phyloP scores from a whole-genome alignment of 495 filamentous ascomycete genomes.

The Aspergillus avenaceus region DNA sequence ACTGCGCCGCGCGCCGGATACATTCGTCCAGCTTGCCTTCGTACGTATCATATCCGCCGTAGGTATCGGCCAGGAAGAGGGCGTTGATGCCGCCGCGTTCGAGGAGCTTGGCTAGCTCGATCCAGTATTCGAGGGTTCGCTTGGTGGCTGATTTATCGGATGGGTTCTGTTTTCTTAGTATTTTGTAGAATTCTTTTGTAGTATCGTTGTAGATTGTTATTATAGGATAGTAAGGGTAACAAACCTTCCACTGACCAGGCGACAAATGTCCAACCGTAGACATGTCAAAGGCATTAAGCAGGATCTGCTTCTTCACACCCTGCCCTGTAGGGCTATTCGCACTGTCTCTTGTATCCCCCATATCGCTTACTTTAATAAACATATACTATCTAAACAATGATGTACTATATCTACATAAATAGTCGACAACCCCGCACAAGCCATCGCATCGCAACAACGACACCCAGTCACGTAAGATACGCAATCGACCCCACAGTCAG shows the following conservation, averaged over 20 bases:
- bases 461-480: no score
- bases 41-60: conserved; percentile 56
- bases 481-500: no score
- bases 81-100: conserved; percentile 57
- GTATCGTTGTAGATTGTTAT: no score
- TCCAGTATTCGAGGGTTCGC: conserved; percentile 54
- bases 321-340: background rate
- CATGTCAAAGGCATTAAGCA: conserved; percentile 64
- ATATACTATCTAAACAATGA: no score
- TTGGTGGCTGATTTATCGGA: conserved; percentile 54
- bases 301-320: conserved; percentile 49
- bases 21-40: conserved; percentile 50
- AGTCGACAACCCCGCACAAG: no score
- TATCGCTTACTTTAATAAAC: no score
- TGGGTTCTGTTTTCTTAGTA: conserved; percentile 38
- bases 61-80: conserved; percentile 59
- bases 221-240: no score
- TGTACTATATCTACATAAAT: no score
- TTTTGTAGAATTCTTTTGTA: background rate
- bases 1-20: conserved; percentile 51
- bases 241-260: conserved; percentile 59
- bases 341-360: background rate
- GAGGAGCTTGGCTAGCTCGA: conserved; percentile 55
- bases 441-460: no score
- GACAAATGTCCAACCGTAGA: conserved; percentile 60